Evolutionary conservation across 1,284 basidiomycete species (phyloP), one percentile per base, ranked within the genome.

Genomic region (Singerocomus inundabilis): DNA sequence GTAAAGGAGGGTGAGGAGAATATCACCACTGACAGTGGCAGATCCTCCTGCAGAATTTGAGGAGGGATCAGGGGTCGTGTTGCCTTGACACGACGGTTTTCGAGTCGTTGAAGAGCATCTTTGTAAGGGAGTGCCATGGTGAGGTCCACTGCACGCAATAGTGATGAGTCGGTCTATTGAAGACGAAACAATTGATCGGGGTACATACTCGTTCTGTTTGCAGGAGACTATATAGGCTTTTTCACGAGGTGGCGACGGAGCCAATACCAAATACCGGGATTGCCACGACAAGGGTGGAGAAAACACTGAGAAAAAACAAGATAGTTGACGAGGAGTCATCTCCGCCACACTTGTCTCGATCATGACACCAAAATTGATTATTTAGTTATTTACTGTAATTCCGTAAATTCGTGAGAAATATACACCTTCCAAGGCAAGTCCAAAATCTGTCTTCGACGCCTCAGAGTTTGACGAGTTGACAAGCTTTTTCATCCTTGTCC

Each of bases 21-120:
- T 16, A 35, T 15, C 13, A 18, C 33, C 36, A 73, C 79, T 46
- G 68, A 85, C 82, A 91, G 71, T 39, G 88, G 88, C 16, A 86
- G 74, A 64, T 97, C 93, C 71, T 97, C 93, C 61, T 91, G 88
- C 4, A 97, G 77, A 57, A 97, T 94, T 64, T 93, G 91, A 36
- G 92, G 92, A 55, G 93, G 93, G 55, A 97, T 93, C 52, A 96
- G 73, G 30, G 93, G 93, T 38, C 92, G 77, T 35, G 89, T 92
- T 24, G 81, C 84, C 68, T 84, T 92, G 55, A 98, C 93, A 36
- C 94, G 77, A 54, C 82, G 77, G 68, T 98, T 95, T 66, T 95
- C 92, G 42, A 97, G 84, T 47, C 87, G 80, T 46, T 80, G 70
- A 57, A 91, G 80, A 34, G 91, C 91, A 54, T 91, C 85, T 60